Base-by-base conservation (phyloP, 495 filamentous ascomycete species). In the Margaritispora aquatica region DNA sequence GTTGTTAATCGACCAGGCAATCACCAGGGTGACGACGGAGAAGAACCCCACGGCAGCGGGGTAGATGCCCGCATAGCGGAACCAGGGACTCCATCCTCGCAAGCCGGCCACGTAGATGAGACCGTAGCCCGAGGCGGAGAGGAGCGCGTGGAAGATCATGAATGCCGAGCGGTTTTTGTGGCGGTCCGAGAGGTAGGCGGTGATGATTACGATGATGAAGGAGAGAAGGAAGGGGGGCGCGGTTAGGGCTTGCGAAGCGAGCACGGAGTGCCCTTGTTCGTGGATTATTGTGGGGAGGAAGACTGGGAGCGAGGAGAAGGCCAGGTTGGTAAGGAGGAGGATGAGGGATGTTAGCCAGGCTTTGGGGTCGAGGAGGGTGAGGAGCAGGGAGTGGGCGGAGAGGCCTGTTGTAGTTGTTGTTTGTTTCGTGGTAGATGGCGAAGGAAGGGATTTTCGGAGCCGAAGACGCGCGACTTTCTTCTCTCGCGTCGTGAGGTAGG, bases 271-370 rank as follows among this genome's bases (percentile, higher is more conserved):
- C 48, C 87, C 87, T 88, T 93, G 92, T 20, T 84, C 77, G 49
- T 83, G 80, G 23, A 92, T 77, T 62, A 95, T 90, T 7, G 88
- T 92, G 0, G 90, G 91, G 2, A 96, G 76, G 68, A 93, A 96
- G 19, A 92, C 88, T 2, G 90, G 89, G 2, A 96, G 77, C 1
- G 88, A 92, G 34, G 86, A 85, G 72, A 93, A 96, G 58, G 88
- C 74, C 63, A 81, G 72, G 67, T 84, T 84, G 44, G 79, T 74
- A 56, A 78, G 75, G 70, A 83, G 79, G 68, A 80, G 75, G 66
- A 84, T 83, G 20, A 70, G 38, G 21, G 88, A 83, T 19, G 86
- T 86, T 13, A 90, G 75, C 69, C 88, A 91, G 44, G 80, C 79
- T 57, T 82, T 84, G 8, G 86, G 84, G 69, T 89, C 84, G n/a